phyloP scores from a whole-genome alignment of 2,329 filamentous ascomycete genomes.

The Cladophialophora psammophila region DNA sequence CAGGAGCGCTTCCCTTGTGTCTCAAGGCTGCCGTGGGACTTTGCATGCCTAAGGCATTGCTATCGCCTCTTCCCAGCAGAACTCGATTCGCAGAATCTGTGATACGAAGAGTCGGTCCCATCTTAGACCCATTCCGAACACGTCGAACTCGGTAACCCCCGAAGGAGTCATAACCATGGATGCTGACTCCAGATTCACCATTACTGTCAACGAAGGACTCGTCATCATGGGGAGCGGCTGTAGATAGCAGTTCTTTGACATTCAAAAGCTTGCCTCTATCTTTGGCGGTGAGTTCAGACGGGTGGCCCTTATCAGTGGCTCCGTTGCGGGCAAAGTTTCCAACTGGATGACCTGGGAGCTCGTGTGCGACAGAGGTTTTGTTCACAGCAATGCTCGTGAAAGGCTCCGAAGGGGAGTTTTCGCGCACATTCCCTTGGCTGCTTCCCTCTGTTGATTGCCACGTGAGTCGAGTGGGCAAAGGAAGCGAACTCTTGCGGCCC shows the following conservation, averaged over 20 bases:
- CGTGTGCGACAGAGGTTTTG: background rate
- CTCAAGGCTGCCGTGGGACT: constrained; percentile 6
- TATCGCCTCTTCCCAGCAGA: constrained; percentile 26
- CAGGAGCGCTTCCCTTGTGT: constrained; percentile 26
- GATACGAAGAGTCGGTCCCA: constrained; percentile 37
- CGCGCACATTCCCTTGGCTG: background rate
- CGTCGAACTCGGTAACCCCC: constrained; percentile 34
- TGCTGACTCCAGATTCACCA: constrained; percentile 11
- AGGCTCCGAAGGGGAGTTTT: background rate
- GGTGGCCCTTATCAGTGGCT: background rate
- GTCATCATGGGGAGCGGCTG: constrained; percentile 20
- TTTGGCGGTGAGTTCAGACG: background rate
- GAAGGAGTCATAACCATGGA: constrained; percentile 31
- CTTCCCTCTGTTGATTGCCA: background rate
- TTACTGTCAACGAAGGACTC: constrained; percentile 21
- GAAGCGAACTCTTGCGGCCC: constrained; percentile 31
- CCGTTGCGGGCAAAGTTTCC: background rate
- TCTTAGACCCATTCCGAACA: constrained; percentile 18
- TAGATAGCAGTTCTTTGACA: constrained; percentile 28
- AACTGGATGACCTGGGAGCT: background rate
- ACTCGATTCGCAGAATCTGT: constrained; percentile 35
- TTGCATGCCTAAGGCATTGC: background rate
- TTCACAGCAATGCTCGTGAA: background rate
- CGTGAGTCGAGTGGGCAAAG: constrained; percentile 22
- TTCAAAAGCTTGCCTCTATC: constrained; percentile 8